Conservation (phyloP, 73 alveolate species). For the Paramecium sonneborni region DNA sequence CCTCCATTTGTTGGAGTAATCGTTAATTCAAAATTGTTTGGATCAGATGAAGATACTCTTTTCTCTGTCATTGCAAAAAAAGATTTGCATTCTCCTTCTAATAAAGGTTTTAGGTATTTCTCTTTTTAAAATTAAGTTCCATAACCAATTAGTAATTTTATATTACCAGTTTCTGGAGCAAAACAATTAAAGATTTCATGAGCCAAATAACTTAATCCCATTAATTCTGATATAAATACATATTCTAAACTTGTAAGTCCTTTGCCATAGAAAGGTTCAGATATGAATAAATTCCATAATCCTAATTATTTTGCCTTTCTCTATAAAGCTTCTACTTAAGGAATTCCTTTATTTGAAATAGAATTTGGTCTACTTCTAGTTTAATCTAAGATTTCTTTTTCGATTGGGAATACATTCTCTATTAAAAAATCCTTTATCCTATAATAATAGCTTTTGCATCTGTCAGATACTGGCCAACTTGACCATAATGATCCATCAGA, state of each 20-base stretch:
- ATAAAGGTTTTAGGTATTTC: slow-evolving; percentile 70
- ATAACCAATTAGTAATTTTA: slow-evolving; percentile 65
- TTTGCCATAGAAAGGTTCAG: not conserved
- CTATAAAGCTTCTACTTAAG: not conserved
- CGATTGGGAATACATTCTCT: not conserved
- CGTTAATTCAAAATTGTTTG: not conserved
- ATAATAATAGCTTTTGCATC: not conserved
- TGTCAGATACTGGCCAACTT: not conserved
- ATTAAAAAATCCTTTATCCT: not conserved
- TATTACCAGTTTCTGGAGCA: slow-evolving; percentile 78
- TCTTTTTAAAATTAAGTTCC: slow-evolving; percentile 70
- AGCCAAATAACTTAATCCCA: slow-evolving; percentile 44
- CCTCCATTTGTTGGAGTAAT: not conserved
- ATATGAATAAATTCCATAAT: slow-evolving; percentile 34
- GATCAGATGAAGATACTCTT: slow-evolving; percentile 76
- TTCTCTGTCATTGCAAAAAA: slow-evolving; percentile 77
- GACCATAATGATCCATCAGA: not conserved
- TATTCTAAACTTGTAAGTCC: slow-evolving; percentile 55
- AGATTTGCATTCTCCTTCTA: slow-evolving; percentile 57
- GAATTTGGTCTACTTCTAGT: not conserved
- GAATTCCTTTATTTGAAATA: not conserved
- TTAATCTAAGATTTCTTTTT: not conserved
- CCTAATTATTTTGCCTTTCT: slow-evolving; percentile 8
- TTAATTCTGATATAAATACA: slow-evolving; percentile 41
- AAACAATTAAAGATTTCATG: slow-evolving; percentile 65